Conservation (phyloP, 352 stramenopile species). For the Globisporangium uncinulatum region DNA sequence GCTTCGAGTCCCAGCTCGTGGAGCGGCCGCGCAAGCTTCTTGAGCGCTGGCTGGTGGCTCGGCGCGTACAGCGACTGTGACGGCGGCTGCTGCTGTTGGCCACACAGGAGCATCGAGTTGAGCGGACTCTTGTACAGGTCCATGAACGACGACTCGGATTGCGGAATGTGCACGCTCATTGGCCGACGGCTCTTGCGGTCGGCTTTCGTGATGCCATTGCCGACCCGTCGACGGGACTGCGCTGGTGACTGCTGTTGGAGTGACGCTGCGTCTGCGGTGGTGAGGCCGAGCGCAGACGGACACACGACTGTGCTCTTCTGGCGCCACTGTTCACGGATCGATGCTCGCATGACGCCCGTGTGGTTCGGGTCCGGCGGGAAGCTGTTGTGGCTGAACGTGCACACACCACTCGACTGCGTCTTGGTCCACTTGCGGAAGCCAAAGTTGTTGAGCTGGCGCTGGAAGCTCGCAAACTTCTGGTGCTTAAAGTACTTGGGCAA, state of each 20-base stretch:
- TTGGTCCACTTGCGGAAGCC: constrained; percentile 86
- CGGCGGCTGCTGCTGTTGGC: constrained; percentile 9
- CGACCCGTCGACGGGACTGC: constrained; percentile 23
- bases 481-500: constrained; percentile 94
- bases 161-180: constrained; percentile 18
- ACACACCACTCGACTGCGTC: constrained; percentile 69
- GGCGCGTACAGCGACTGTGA: constrained; percentile 16
- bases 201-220: constrained; percentile 43
- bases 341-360: constrained; percentile 27
- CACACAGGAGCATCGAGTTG: constrained; percentile 8
- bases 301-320: constrained; percentile 42
- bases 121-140: constrained; percentile 38
- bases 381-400: constrained; percentile 81
- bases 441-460: constrained; percentile 93
- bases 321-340: constrained; percentile 67
- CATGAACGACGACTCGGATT: constrained; percentile 24
- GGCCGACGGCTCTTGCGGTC: constrained; percentile 31
- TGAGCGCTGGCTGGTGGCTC: constrained; percentile 44
- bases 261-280: too few species aligned
- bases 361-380: constrained; percentile 58
- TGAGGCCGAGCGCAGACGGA: constrained; percentile 2
- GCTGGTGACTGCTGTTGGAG: constrained; percentile 5
- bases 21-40: constrained; percentile 43
- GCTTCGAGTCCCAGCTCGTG: constrained; percentile 35
- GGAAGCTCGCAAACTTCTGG: constrained; percentile 89